A percentile compares a stretch with the other conserved stretches of the same genome.
Conservation (phyloP, 192 early-diverging fungal species). For the Coemansia sp. region DNA sequence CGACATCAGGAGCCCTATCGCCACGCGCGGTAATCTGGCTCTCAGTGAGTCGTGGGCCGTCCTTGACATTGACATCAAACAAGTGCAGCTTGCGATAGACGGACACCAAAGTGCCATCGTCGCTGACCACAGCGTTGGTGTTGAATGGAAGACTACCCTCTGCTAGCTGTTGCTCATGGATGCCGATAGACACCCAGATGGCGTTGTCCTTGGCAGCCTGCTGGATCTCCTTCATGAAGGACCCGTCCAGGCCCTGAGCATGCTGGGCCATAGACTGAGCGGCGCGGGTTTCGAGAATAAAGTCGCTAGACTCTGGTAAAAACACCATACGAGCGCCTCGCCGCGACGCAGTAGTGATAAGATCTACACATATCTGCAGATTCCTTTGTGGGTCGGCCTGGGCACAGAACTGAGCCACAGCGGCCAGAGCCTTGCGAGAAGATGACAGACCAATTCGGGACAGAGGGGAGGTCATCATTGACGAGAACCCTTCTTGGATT, state of each 20-base stretch:
- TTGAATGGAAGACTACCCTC: constrained; percentile 55
- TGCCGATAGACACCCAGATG: constrained; percentile 73
- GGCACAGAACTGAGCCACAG: constrained; percentile 75
- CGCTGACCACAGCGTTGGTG: constrained; percentile 66
- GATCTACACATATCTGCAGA: constrained; percentile 57
- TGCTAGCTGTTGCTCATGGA: constrained; percentile 62
- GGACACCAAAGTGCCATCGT: constrained; percentile 56
- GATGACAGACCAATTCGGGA: constrained; percentile 24
- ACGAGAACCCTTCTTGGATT: constrained; percentile 38
- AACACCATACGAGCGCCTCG: constrained; percentile 71
- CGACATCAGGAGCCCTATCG: constrained; percentile 13
- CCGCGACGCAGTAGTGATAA: constrained; percentile 60
- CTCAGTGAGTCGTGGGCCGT: constrained; percentile 46
- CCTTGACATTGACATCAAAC: constrained; percentile 65
- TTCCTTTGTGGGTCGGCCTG: constrained; percentile 60
- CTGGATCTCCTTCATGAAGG: constrained; percentile 63
- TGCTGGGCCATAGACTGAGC: constrained; percentile 42
- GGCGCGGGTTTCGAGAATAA: constrained; percentile 60
- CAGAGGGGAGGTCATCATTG: constrained; percentile 43
- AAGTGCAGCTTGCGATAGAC: constrained; percentile 77
- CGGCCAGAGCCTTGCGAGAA: constrained; percentile 44
- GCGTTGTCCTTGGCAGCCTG: constrained; percentile 57
- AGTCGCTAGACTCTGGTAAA: constrained; percentile 83
- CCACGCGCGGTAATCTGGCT: constrained; percentile 21
- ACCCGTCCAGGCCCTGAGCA: constrained; percentile 40